Percentiles rank a stretch among this genome's conserved stretches.
These are phyloP conservation scores for Amanita pallidorosea DNA, from an alignment of 768 basidiomycete species.

Conservation along the genomic window DNA sequence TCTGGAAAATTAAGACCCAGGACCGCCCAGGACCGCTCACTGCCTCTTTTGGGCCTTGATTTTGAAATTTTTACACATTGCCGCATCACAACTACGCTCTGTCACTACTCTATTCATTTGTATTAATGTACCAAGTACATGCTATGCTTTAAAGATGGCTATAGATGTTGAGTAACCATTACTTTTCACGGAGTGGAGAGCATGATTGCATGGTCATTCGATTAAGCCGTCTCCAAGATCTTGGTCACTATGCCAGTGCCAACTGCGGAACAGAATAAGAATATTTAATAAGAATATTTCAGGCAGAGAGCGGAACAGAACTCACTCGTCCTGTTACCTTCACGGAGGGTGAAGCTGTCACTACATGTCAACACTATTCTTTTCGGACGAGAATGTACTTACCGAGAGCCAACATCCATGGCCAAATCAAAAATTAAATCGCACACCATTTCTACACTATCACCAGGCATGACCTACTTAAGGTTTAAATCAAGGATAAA, in stretches of 20 bases:
- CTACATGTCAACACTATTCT: slow-evolving; percentile 4
- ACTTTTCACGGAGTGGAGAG: slow-evolving; percentile 2
- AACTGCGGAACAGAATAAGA: slow-evolving; percentile 33
- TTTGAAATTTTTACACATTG: neutral
- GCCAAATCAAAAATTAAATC: slow-evolving; percentile 78
- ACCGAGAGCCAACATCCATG: slow-evolving; percentile 79
- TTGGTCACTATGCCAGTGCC: slow-evolving; percentile 94
- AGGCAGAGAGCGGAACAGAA: slow-evolving; percentile 2
- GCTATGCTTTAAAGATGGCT: neutral
- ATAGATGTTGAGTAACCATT: neutral
- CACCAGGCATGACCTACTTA: slow-evolving; percentile 86
- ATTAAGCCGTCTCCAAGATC: slow-evolving; percentile 36
- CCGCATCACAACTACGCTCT: neutral
- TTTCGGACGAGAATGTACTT: slow-evolving; percentile 10
- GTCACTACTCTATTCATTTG: neutral
- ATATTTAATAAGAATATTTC: slow-evolving; percentile 1
- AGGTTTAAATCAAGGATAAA: neutral
- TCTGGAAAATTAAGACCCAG: neutral
- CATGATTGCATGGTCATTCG: neutral
- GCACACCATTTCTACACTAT: slow-evolving; percentile 91
- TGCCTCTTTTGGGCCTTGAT: slow-evolving; percentile 11
- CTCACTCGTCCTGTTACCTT: slow-evolving; percentile 88
- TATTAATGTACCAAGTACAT: neutral
- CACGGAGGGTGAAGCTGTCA: slow-evolving; percentile 75
- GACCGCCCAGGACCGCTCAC: neutral